Evolutionary conservation across 495 filamentous ascomycete genomes (phyloP), one percentile per base, ranked within the genome.

Genomic region (Hypoxylon rickii): DNA sequence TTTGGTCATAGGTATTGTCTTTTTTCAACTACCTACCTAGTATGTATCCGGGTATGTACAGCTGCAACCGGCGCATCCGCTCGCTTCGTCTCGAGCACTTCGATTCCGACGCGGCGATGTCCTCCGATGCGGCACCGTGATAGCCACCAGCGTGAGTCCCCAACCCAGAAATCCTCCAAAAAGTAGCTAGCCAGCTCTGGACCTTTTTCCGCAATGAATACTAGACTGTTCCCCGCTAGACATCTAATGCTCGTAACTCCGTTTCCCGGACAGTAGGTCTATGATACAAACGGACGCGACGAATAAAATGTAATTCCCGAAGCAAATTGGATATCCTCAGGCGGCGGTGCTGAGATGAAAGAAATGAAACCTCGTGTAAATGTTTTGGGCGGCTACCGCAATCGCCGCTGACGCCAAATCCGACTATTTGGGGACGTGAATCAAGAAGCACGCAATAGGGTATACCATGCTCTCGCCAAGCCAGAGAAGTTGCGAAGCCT

Each of bases 41-140:
- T n/a, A n/a, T n/a, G n/a, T n/a, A 62, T 64, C 53, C 64, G 64
- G 51, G 32, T 69, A 66, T 69, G 56, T 69, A 69, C 66, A 69
- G 50, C 63, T 58, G 58, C 36, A 62, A 65, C 50, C 59, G 61
- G 59, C 50, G 36, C 55, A 59, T 48, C 48, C 38, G 44, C 49
- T 50, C 39, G 53, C 56, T 51, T 69, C 66, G 63, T 69, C 63
- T 66, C 66, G 66, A 69, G 66, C 66, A 69, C 66, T 69, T 69
- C 66, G 66, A 69, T 69, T 66, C 57, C 63, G 66, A 69, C 53
- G 34, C 54, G 51, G 58, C 37, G 45, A 56, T 38, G 58, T 57
- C 53, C 55, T 59, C 55, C 66, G 59, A 52, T 47, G 49, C 66
- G 58, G 60, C 48, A 37, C 52, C n/a, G 51, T 55, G 51, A 45